Base-by-base conservation (phyloP, 2,329 filamentous ascomycete species). In the Didymella keratinophila region DNA sequence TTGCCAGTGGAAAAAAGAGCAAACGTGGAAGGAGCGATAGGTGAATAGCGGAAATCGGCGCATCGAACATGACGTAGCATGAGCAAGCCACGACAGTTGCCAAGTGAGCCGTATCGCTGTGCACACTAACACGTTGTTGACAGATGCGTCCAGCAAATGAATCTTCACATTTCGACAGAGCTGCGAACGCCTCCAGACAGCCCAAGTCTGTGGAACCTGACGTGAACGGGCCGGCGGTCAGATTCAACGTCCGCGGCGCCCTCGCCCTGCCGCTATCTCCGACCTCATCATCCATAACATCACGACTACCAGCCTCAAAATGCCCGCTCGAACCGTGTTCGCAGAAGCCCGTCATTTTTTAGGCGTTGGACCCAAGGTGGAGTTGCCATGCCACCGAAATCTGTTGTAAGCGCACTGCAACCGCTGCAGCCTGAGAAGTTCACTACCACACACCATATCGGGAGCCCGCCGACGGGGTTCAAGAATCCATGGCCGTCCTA, bases 401-500 rank as follows among this genome's bases (percentile, higher is more conserved):
- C 66, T 50, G 53, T 58, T 43, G 56, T 65, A 41, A 60, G 27
- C 41, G 41, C 57, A 8, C 60, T 74, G 30, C 61, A 66, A 6
- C 46, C 64, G 18, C 63, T 58, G 47, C 64, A 50, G 25, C 72
- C 73, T 7, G 49, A 63, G 6, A 64, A 59, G 34, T 64, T 64
- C 55, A 67, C 68, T n/a, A 62, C 71, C 16, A 62, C 71, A 18
- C 81, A 83, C 61, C 80, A 82, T 65, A 64, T 79, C 23, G 78
- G 76, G 32, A 73, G 53, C 23, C 80, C 80, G 4, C 80, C 80
- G 7, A 78, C 77, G 1, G 72, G 71, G 18, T 84, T 83, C 72
- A 73, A 69, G 27, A 84, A 84, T 60, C 81, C 82, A 14, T 84
- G 82, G 82, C 78, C 80, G 20, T 83, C 81, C 2, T 76, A 76